Percentiles rank a stretch among this genome's conserved stretches.
Conservation (phyloP, 2,329 filamentous ascomycete genomes). For the Alternaria novae-zelandiae region DNA sequence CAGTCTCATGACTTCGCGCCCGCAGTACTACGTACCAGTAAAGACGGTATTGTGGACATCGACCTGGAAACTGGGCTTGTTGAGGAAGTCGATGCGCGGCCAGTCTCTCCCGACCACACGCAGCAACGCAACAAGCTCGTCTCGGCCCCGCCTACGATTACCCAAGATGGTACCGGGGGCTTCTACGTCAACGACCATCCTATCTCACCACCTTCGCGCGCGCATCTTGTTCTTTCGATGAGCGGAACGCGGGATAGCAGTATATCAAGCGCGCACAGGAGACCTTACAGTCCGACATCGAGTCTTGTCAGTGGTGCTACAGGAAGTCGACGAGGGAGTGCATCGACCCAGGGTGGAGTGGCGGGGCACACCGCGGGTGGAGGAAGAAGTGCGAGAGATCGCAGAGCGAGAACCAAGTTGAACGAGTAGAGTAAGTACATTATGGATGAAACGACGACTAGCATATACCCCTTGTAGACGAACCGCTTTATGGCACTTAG, state of each 20-base stretch:
- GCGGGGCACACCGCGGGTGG: constrained; percentile 18
- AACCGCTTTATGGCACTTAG: background rate
- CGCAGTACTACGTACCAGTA: background rate
- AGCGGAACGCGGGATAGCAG: constrained; percentile 20
- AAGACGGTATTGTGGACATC: constrained; percentile 5
- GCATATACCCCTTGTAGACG: background rate
- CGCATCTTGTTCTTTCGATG: constrained; percentile 7
- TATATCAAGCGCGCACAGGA: constrained; percentile 7
- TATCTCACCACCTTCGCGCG: constrained; percentile 19
- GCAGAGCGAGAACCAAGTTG: constrained; percentile 23
- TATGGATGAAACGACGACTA: background rate
- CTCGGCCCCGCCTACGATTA: constrained; percentile 2
- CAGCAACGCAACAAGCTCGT: constrained; percentile 1
- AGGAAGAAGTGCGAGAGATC: constrained; percentile 34
- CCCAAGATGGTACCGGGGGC: constrained; percentile 20
- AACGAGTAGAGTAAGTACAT: background rate
- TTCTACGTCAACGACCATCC: constrained; percentile 22
- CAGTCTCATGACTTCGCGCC: constrained; percentile 24
- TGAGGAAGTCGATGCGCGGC: background rate
- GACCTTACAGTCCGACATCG: constrained; percentile 11
- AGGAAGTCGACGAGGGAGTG: background rate
- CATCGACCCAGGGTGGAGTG: background rate
- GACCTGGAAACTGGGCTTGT: constrained; percentile 17
- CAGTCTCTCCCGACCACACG: constrained; percentile 5
- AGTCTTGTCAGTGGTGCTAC: constrained; percentile 2